Conservation (phyloP, 495 filamentous ascomycete species). For the Aeminium ludgeri region DNA sequence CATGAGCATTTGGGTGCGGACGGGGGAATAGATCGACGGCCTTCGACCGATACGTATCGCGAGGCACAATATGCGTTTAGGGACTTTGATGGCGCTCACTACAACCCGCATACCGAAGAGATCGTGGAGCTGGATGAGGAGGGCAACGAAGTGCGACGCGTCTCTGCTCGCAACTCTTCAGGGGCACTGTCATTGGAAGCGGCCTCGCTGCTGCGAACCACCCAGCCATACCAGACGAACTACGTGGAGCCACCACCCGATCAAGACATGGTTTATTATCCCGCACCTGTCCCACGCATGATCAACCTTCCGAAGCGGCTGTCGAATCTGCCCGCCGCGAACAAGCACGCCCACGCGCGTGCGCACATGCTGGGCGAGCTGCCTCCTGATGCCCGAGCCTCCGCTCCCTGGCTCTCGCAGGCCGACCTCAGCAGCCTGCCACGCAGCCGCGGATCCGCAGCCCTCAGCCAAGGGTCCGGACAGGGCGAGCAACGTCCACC, state of each 20-base stretch:
- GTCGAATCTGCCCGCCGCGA: slow-evolving; percentile 50
- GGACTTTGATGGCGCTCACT: slow-evolving; percentile 92
- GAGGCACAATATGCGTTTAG: slow-evolving; percentile 55
- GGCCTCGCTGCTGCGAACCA: slow-evolving; percentile 23
- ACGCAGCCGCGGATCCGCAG: too few species aligned
- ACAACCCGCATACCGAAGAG: slow-evolving; percentile 30
- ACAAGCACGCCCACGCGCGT: slow-evolving; percentile 49
- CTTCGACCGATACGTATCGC: slow-evolving; percentile 51
- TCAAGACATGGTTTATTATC: slow-evolving; percentile 82
- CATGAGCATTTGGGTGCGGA: background rate
- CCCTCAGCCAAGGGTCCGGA: background rate
- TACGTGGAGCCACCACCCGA: slow-evolving; percentile 47
- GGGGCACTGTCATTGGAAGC: slow-evolving; percentile 7
- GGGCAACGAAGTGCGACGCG: slow-evolving; percentile 19
- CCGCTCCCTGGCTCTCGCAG: slow-evolving; percentile 34
- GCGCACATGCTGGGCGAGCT: slow-evolving; percentile 30
- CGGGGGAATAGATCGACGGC: slow-evolving; percentile 23
- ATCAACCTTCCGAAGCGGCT: slow-evolving; percentile 80
- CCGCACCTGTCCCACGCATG: slow-evolving; percentile 83
- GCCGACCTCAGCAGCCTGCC: too few species aligned
- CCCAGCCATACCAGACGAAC: slow-evolving; percentile 29
- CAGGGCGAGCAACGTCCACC: background rate
- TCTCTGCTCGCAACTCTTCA: slow-evolving; percentile 8
- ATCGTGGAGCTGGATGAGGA: slow-evolving; percentile 22
- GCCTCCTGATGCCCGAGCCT: slow-evolving; percentile 30